Evolutionary conservation across 169 alveolate genomes (phyloP).

Genomic region (Neospora caninum): DNA sequence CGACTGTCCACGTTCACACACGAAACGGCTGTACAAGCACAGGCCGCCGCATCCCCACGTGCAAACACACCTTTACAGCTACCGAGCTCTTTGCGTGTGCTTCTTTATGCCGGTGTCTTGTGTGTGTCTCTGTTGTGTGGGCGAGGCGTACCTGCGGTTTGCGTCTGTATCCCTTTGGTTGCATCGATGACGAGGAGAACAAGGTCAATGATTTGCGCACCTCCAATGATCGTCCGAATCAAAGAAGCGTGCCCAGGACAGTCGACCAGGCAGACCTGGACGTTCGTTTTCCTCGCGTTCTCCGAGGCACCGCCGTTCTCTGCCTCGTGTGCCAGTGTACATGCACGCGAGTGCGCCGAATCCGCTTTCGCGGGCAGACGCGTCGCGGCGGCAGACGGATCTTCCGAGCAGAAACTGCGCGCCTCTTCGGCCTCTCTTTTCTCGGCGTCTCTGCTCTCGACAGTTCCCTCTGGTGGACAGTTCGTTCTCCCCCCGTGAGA

Average conservation of each 20-base stretch:
- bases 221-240: constrained; percentile 90
- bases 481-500: neutral
- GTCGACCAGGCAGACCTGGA: constrained; percentile 92
- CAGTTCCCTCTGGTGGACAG: neutral
- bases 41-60: too few relatives aligned
- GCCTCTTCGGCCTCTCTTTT: too few relatives aligned
- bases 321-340: neutral
- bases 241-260: constrained; percentile 96
- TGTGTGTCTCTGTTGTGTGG: too few relatives aligned
- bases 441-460: too few relatives aligned
- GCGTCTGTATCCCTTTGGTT: constrained; percentile 90
- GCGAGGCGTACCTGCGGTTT: constrained; percentile 76
- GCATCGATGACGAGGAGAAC: constrained; percentile 91
- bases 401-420: too few relatives aligned
- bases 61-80: too few relatives aligned
- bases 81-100: too few relatives aligned
- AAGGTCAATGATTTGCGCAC: constrained; percentile 91
- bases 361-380: neutral
- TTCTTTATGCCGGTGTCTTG: too few relatives aligned
- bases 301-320: neutral
- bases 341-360: neutral
- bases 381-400: too few relatives aligned
- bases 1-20: too few relatives aligned
- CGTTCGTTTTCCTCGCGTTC: neutral
- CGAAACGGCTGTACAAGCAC: too few relatives aligned